Percentiles rank a stretch among this genome's conserved stretches.
These are phyloP conservation scores for Xylaria sp. DNA, from an alignment of 2,329 filamentous ascomycete species.

Conservation along the genomic window DNA sequence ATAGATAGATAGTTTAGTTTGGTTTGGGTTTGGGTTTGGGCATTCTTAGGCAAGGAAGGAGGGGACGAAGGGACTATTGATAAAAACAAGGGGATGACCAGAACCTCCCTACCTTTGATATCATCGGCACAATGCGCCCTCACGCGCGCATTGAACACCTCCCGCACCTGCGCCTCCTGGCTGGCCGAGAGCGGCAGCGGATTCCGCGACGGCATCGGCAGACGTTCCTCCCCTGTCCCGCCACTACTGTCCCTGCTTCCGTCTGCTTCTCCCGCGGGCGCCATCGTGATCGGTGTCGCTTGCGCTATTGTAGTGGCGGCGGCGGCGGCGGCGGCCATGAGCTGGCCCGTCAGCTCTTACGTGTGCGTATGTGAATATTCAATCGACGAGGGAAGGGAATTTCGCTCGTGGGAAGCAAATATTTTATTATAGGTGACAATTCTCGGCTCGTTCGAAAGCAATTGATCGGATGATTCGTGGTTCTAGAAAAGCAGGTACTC, in stretches of 20 bases:
- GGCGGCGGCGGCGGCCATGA: slow-evolving; percentile 33
- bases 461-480: not conserved
- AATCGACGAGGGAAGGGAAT: not conserved
- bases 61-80: no score
- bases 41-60: no score
- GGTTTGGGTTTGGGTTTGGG: no score
- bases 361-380: not conserved
- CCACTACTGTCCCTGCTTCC: slow-evolving; percentile 1
- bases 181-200: slow-evolving; percentile 75
- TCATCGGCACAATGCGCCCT: slow-evolving; percentile 78
- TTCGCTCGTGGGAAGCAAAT: not conserved
- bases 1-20: no score
- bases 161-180: slow-evolving; percentile 54
- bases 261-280: slow-evolving; percentile 49
- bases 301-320: slow-evolving; percentile 11
- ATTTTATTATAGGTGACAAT: no score
- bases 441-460: no score
- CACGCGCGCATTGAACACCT: slow-evolving; percentile 67
- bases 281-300: slow-evolving; percentile 52
- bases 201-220: slow-evolving; percentile 71
- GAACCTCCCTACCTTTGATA: slow-evolving; percentile 71
- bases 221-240: slow-evolving; percentile 38
- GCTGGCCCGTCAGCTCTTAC: slow-evolving; percentile 24
- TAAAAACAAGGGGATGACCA: slow-evolving; percentile 14
- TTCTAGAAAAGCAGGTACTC: not conserved